Evolutionary conservation across 768 basidiomycete species (phyloP), one percentile per base, ranked within the genome.

Genomic region (Boletus tomentosulus): DNA sequence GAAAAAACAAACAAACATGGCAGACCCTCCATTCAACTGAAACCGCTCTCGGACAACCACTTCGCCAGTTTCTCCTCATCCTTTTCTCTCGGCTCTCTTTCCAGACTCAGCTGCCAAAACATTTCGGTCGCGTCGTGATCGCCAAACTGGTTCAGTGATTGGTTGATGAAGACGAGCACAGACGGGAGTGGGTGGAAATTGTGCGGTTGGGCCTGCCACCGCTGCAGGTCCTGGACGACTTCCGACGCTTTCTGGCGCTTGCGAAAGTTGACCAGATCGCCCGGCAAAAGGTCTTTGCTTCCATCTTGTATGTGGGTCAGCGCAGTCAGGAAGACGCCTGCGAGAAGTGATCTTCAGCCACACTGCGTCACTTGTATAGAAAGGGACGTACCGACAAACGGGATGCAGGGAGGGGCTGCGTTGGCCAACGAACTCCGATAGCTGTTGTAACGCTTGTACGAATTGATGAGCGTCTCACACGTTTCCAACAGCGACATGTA

Each of bases 381-480:
- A 7, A 1, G 30, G 11, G 28, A 62, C 79, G 30, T 61, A 85
- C 85, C 86, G 15, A 87, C 74, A 70, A 87, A 87, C 3, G 86
- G 86, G 9, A 87, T 81, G 51, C 85, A 86, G 38, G 86, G 86
- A 10, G 84, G 82, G 19, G 77, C 73, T 19, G 84, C 76, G 16
- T 70, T 72, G 38, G 81, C 78, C 44, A 87, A 67, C 25, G 76
- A 73, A 42, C 73, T 68, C 49, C 81, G 78, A 67, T 85, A 87
- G 49, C 76, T 82, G 53, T 79, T 78, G 71, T 85, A 87, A 59
- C 86, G 87, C 68, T 82, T 84, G 63, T 80, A 81, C 31, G 84
- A 80, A 60, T 84, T 79, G 61, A 88, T 76, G 39, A 81, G 77
- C 53, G 76, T 72, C 62, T 85, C 83, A 52, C 86, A 74, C 25